Percentiles rank a stretch among this genome's conserved stretches.
Evolutionary conservation across 805 yeast genomes (phyloP).

Genomic region (Hanseniaspora meyeri): DNA sequence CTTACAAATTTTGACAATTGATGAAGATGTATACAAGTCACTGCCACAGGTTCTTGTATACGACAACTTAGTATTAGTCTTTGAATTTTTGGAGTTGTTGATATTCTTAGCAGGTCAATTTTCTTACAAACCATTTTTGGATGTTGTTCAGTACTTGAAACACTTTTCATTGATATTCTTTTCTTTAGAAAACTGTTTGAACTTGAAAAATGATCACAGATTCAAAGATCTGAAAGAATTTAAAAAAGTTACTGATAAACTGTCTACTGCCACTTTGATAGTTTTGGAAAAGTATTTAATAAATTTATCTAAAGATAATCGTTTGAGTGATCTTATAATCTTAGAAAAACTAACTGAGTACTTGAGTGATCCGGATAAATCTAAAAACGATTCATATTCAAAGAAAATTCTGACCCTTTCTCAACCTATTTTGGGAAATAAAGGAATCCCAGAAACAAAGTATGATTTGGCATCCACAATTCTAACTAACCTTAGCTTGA

Average conservation of each 20-base stretch:
- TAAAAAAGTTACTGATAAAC: background rate
- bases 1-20: slow-evolving; percentile 22
- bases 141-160: background rate
- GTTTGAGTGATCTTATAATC: slow-evolving; percentile 24
- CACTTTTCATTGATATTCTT: slow-evolving; percentile 5
- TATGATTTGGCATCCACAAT: background rate
- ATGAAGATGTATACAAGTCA: slow-evolving; percentile 25
- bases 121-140: slow-evolving; percentile 1
- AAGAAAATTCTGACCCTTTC: slow-evolving; percentile 21
- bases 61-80: slow-evolving; percentile 27
- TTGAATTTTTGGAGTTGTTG: slow-evolving; percentile 30
- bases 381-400: slow-evolving; percentile 19
- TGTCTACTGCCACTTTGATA: slow-evolving; percentile 25
- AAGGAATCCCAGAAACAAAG: slow-evolving; percentile 19
- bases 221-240: slow-evolving; percentile 9
- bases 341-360: slow-evolving; percentile 23
- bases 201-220: background rate
- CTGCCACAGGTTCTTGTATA: slow-evolving; percentile 28
- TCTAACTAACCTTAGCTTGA: background rate
- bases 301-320: slow-evolving; percentile 25
- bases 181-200: slow-evolving; percentile 3
- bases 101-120: background rate
- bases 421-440: slow-evolving; percentile 22
- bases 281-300: slow-evolving; percentile 28
- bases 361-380: slow-evolving; percentile 19